Conservation (phyloP, 2,329 filamentous ascomycete genomes). For the Microcyclosporella mali region DNA sequence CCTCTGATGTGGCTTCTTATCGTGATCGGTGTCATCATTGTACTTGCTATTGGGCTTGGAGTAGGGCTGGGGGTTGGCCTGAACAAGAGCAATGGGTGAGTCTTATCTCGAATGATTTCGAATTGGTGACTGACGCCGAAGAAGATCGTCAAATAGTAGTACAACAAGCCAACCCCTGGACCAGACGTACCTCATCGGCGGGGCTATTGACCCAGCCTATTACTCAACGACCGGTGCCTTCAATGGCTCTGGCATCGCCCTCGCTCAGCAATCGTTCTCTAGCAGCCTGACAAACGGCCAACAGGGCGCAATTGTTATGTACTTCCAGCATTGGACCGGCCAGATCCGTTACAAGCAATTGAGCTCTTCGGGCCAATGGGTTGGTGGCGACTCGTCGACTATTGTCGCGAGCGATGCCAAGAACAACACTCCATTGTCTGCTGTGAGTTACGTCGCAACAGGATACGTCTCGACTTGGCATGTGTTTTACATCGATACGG, state of each 20-base stretch:
- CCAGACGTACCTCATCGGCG: constrained; percentile 32
- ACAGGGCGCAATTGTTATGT: constrained; percentile 37
- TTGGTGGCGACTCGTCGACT: constrained; percentile 35
- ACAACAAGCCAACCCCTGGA: constrained; percentile 1
- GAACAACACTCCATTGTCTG: constrained; percentile 39
- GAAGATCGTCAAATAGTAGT: neutral
- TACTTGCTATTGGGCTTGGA: constrained; percentile 30
- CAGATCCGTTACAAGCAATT: constrained; percentile 39
- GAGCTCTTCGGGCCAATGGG: constrained; percentile 32
- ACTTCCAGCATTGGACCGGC: constrained; percentile 42
- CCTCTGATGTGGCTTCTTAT: constrained; percentile 15
- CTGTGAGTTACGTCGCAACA: constrained; percentile 37
- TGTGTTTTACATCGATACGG: constrained; percentile 34
- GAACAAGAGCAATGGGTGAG: constrained; percentile 24
- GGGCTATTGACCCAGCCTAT: constrained; percentile 34
- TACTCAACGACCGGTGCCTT: constrained; percentile 39
- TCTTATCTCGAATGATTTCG: constrained; percentile 7
- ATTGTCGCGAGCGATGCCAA: constrained; percentile 40
- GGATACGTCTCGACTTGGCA: constrained; percentile 26
- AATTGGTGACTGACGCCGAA: neutral
- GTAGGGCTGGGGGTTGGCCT: constrained; percentile 35
- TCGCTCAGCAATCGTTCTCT: constrained; percentile 40
- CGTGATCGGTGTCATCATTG: constrained; percentile 20
- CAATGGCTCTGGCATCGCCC: constrained; percentile 43
- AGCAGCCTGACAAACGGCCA: constrained; percentile 23